phyloP scores from a whole-genome alignment of 352 stramenopile species.

The Poterioochromonas sp. region DNA sequence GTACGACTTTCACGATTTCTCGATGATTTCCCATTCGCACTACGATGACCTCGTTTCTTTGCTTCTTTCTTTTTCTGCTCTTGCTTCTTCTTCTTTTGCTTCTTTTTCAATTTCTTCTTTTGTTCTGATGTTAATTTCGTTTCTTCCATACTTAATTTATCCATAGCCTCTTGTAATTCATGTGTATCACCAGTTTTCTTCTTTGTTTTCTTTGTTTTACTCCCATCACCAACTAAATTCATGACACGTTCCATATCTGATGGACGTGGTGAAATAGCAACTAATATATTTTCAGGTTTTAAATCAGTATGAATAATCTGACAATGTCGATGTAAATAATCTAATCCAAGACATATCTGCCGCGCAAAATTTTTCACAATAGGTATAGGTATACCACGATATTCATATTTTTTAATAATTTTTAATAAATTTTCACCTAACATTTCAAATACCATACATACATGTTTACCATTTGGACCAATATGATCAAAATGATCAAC shows the following conservation, averaged over 20 bases:
- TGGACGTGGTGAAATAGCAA: slow-evolving; percentile 47
- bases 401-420: slow-evolving; percentile 98
- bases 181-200: background rate
- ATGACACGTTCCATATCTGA: background rate
- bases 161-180: background rate
- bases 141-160: slow-evolving; percentile 18
- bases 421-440: slow-evolving; percentile 94
- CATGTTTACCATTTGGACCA: slow-evolving; percentile 85
- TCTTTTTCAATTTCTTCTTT: slow-evolving; percentile 73
- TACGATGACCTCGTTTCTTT: background rate
- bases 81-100: slow-evolving; percentile 74
- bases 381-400: slow-evolving; percentile 86
- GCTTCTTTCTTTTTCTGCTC: slow-evolving; percentile 54
- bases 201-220: slow-evolving; percentile 34
- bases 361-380: slow-evolving; percentile 85
- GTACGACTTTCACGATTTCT: background rate
- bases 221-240: background rate
- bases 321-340: slow-evolving; percentile 93
- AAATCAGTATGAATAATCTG: slow-evolving; percentile 99
- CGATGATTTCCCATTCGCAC: background rate
- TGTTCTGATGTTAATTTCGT: slow-evolving; percentile 53
- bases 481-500: slow-evolving; percentile 91
- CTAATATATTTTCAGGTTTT: slow-evolving; percentile 97
- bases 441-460: slow-evolving; percentile 99
- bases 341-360: slow-evolving; percentile 87